Base-by-base conservation (phyloP, 164 flowering plant species). In the Protea cynaroides region DNA sequence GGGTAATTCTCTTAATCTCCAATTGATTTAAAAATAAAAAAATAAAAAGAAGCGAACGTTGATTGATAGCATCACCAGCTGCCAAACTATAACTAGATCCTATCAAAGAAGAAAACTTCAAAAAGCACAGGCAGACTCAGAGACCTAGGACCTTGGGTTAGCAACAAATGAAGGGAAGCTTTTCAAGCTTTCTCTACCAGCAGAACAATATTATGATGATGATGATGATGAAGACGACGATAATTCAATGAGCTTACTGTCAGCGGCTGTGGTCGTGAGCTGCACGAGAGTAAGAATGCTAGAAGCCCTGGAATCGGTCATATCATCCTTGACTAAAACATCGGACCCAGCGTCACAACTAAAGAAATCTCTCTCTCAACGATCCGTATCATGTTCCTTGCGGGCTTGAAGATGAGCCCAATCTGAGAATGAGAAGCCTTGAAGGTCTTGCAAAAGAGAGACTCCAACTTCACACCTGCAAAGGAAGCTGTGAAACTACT, bases 221-320 rank as follows among this genome's bases (percentile, higher is more conserved):
- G 14, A 60, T 23, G 6, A 4, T 49, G 52, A 49, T 5, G 15
- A 1, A 49, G 52, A 6, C n/a, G n/a, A n/a, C n/a, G n/a, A n/a
- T n/a, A n/a, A n/a, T n/a, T n/a, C n/a, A 13, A 13, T 9, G 52
- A 34, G 68, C 84, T 46, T 75, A 92, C 98, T 67, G 66, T 90
- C 98, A 68, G 77, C 87, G 0, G 80, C 94, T 7, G 93, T 85
- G 22, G 82, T 74, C 76, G 88, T 90, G 78, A 93, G 94, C 82
- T 76, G 88, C 61, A 88, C 93, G 38, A 93, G 92, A 62, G 91
- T 90, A 24, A 92, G 78, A 59, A 87, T 44, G 69, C 88, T 83
- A 15, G 96, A 77, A 53, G 79, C 71, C 63, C 70, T 78, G 13
- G 71, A 59, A 61, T 65, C 75, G 12, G 19, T 43, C 51, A 62